Percentiles rank a stretch among this genome's conserved stretches.
These are phyloP conservation scores for Naematelia encephala DNA, from an alignment of 768 basidiomycete species.

Conservation along the genomic window DNA sequence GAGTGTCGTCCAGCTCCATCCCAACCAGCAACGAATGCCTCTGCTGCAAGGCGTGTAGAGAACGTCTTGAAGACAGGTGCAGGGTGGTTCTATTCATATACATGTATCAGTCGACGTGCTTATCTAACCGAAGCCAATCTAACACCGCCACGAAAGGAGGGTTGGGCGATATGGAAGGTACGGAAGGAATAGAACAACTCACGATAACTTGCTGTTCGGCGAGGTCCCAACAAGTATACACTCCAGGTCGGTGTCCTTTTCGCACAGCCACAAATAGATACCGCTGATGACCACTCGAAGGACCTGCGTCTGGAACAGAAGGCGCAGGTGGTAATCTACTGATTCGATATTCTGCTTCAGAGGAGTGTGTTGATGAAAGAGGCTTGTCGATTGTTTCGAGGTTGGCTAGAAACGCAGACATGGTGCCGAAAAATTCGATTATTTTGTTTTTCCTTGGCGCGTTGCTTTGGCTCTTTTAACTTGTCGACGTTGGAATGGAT, in stretches of 20 bases:
- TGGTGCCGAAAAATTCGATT: neutral
- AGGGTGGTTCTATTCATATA: conserved; percentile 33
- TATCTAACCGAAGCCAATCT: too few species aligned
- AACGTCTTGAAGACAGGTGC: conserved; percentile 41
- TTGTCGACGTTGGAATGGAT: too few species aligned
- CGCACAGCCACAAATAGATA: conserved; percentile 39
- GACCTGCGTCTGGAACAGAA: neutral
- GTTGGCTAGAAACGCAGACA: neutral
- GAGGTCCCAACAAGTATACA: conserved; percentile 38
- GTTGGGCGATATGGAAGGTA: neutral
- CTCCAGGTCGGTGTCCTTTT: conserved; percentile 31
- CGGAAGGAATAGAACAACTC: conserved; percentile 12
- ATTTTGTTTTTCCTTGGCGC: too few species aligned
- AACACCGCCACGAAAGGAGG: neutral
- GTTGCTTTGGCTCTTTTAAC: too few species aligned
- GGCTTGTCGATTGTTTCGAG: neutral
- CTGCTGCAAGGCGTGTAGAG: conserved; percentile 43
- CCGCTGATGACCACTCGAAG: conserved; percentile 7
- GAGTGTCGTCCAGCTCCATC: conserved; percentile 37
- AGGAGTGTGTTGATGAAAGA: neutral
- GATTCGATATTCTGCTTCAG: conserved; percentile 1
- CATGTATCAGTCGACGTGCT: too few species aligned
- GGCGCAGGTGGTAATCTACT: conserved; percentile 1
- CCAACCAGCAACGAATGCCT: conserved; percentile 43
- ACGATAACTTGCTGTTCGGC: conserved; percentile 40